Conservation (phyloP, 1,284 basidiomycete genomes). For the Melampsora americana region DNA sequence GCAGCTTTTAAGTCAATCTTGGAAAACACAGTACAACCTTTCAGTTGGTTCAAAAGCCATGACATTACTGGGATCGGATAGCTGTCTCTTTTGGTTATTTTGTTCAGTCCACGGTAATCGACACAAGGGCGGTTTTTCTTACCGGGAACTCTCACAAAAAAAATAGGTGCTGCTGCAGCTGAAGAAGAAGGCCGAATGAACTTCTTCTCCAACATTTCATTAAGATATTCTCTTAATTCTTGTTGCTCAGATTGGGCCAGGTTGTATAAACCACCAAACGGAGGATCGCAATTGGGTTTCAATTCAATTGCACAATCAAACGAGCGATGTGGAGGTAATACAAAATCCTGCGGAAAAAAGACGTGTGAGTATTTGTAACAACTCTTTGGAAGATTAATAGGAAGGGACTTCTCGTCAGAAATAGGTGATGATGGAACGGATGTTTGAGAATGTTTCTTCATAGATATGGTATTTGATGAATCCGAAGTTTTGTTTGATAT, state of each 20-base stretch:
- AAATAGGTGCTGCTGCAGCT: slow-evolving; percentile 49
- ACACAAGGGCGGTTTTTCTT: slow-evolving; percentile 23
- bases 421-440: no score
- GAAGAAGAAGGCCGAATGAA: slow-evolving; percentile 6
- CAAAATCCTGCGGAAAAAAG: background rate
- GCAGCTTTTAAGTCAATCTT: slow-evolving; percentile 29
- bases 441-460: no score
- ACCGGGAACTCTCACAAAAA: no score
- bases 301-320: slow-evolving; percentile 9
- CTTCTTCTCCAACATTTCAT: background rate
- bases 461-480: no score
- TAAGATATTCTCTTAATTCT: slow-evolving; percentile 3
- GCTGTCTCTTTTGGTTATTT: no score
- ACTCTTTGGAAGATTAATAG: no score
- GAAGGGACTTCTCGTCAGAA: no score
- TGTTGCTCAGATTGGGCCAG: slow-evolving; percentile 2
- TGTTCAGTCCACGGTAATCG: slow-evolving; percentile 34
- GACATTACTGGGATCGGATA: no score
- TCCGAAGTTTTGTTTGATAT: no score
- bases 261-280: slow-evolving; percentile 21
- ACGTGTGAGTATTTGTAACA: background rate
- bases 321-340: background rate
- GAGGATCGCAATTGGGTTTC: slow-evolving; percentile 9
- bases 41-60: slow-evolving; percentile 15
- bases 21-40: slow-evolving; percentile 8